phyloP scores from a whole-genome alignment of 148 eudicot species.

The Agrostemma githago region DNA sequence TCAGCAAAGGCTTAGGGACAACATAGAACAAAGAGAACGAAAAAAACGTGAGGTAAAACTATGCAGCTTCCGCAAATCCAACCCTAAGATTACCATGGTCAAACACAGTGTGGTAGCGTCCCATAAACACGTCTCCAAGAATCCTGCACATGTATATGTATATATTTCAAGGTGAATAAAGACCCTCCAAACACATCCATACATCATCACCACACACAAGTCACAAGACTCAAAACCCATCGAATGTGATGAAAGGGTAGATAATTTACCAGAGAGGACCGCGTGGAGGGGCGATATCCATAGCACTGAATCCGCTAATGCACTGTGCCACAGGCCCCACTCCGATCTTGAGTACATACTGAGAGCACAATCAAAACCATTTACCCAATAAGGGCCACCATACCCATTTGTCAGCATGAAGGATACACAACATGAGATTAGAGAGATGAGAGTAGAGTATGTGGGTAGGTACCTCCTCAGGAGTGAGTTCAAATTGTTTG shows the following conservation, averaged over 20 bases:
- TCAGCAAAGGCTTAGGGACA: neutral
- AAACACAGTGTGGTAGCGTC: conserved; percentile 81
- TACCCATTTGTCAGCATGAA: neutral
- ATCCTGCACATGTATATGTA: conserved; percentile 46
- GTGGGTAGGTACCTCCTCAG: conserved; percentile 56
- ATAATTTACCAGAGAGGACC: conserved; percentile 83
- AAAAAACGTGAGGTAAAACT: conserved; percentile 10
- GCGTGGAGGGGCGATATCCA: conserved; percentile 86
- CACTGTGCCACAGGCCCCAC: conserved; percentile 76
- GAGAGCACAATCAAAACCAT: conserved; percentile 16
- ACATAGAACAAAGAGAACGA: neutral
- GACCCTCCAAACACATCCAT: neutral
- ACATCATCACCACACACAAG: neutral
- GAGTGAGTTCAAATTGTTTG: conserved; percentile 53
- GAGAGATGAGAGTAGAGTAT: neutral
- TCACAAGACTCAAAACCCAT: too few species aligned
- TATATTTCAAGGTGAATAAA: neutral
- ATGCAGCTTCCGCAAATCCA: conserved; percentile 88
- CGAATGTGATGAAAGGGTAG: neutral
- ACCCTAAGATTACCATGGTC: conserved; percentile 65
- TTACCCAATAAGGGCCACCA: too few species aligned
- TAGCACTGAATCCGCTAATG: conserved; percentile 76
- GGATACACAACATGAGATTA: neutral
- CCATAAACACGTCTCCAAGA: conserved; percentile 92
- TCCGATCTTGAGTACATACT: conserved; percentile 85